Conservation (phyloP, 2,329 filamentous ascomycete species). For the Alternaria infectoria region DNA sequence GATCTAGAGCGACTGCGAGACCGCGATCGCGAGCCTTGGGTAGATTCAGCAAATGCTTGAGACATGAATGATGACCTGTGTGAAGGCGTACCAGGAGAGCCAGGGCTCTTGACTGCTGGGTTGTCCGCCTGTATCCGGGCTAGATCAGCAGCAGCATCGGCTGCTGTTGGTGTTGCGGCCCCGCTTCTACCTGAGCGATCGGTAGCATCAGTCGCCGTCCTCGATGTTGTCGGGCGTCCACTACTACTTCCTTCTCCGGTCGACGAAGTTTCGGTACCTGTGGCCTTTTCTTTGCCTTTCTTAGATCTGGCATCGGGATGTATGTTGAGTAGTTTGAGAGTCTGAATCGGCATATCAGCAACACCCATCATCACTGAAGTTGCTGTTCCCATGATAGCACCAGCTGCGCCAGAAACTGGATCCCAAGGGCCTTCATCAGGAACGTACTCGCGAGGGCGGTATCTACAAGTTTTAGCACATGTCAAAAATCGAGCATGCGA, state of each 20-base stretch:
- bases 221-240: slow-evolving; percentile 18
- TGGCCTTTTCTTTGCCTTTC: slow-evolving; percentile 36
- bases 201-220: slow-evolving; percentile 18
- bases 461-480: slow-evolving; percentile 29
- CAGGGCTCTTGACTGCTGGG: slow-evolving; percentile 14
- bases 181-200: slow-evolving; percentile 26
- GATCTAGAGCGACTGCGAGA: slow-evolving; percentile 19
- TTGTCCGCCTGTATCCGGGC: slow-evolving; percentile 13
- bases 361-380: slow-evolving; percentile 82
- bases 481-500: not conserved
- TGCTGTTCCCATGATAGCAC: slow-evolving; percentile 82
- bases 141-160: slow-evolving; percentile 13
- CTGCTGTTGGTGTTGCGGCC: slow-evolving; percentile 24
- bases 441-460: slow-evolving; percentile 48
- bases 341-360: slow-evolving; percentile 70
- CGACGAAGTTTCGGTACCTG: slow-evolving; percentile 12
- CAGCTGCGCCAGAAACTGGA: slow-evolving; percentile 62
- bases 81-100: slow-evolving; percentile 27
- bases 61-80: slow-evolving; percentile 40
- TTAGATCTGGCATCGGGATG: slow-evolving; percentile 46
- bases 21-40: slow-evolving; percentile 35
- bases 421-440: slow-evolving; percentile 50
- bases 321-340: slow-evolving; percentile 57
- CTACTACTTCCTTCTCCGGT: slow-evolving; percentile 21
- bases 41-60: slow-evolving; percentile 40